Evolutionary conservation across 2,329 filamentous ascomycete genomes (phyloP), one percentile per base, ranked within the genome.

Genomic region (Harringtonia aguacate): DNA sequence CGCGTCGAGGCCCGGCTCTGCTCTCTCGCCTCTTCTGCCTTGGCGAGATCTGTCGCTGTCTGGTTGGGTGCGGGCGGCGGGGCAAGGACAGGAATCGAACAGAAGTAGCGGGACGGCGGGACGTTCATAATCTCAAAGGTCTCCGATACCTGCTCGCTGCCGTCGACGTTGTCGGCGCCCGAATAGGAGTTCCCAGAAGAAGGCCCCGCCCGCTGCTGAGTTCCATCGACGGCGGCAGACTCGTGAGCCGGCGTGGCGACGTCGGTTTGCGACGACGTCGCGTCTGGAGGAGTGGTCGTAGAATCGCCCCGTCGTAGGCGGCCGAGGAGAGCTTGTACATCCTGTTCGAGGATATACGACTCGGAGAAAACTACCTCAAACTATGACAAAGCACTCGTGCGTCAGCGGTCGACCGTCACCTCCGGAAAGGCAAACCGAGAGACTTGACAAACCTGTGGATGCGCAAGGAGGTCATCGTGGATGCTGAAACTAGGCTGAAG

Each of bases 401-500:
- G 18, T 36, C 17, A 43, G 27, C 31, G 18, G 20, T 24, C 17
- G 15, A 13, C 22, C 35, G n/a, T n/a, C n/a, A n/a, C n/a, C n/a
- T n/a, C n/a, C n/a, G n/a, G n/a, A n/a, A n/a, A n/a, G n/a, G 24
- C 5, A 2, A 27, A 22, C 8, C 4, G 15, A 3, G 9, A 24
- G 17, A 22, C 17, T 22, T n/a, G 35, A 56, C 69, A 50, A 69
- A 90, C 86, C 73, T 92, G 86, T 12, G 89, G 89, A 63, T 84
- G 87, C 17, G 87, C 87, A 45, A 94, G 73, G 41, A 95, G 63
- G 59, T 95, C 89, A 58, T 94, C 86, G 56, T 92, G 81, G 45
- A 94, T 84, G 65, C 82, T 94, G 67, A 95, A 95, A 44, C 69
- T 65, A 8, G 66, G 67, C 37, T 72, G 69, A 37, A 69, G 67